Evolutionary conservation across 1,284 basidiomycete species (phyloP), one percentile per base, ranked within the genome.

Genomic region (Inonotus hispidus): DNA sequence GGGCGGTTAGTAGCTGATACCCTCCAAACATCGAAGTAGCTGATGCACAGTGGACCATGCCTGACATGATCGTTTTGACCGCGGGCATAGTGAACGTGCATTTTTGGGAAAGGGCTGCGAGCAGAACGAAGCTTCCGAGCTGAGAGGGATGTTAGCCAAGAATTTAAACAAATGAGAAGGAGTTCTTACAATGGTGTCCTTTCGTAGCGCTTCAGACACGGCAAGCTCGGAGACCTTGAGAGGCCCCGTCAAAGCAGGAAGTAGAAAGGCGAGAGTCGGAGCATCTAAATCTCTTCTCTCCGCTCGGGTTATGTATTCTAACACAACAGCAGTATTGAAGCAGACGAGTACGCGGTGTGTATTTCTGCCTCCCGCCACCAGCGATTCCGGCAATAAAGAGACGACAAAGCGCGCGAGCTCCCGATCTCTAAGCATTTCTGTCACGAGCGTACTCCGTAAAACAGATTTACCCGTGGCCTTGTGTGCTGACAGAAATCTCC

Each of bases 271-370:
- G 19, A 87, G 72, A 0, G 79, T 77, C 8, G 81, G 83, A 70
- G 90, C 87, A 64, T 86, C 81, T n/a, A 90, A 66, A 4, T 67
- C 66, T 62, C 82, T 78, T 58, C 68, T 74, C n/a, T 61, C 56
- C 11, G 53, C 55, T 29, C 80, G 76, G 37, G 84, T 82, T 50
- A 97, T 77, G 66, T 91, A 92, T 56, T 93, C 93, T 27, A 96
- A 83, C 50, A 95, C 75, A 0, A 83, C 84, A 2, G 92, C 87
- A 3, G 88, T 83, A 75, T 94, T 94, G 74, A 98, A 98, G 0
- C 87, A 86, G 49, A 95, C 75, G 13, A 98, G 76, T 0, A 89
- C 83, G 43, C 87, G 87, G 71, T 97, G 88, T 0, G 79, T 73
- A 81, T 60, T 52, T 32, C 47, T 52, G 8, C 62, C 58, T 5